phyloP scores from a whole-genome alignment of 148 eudicot species.

The Rhododendron ferrugineum region DNA sequence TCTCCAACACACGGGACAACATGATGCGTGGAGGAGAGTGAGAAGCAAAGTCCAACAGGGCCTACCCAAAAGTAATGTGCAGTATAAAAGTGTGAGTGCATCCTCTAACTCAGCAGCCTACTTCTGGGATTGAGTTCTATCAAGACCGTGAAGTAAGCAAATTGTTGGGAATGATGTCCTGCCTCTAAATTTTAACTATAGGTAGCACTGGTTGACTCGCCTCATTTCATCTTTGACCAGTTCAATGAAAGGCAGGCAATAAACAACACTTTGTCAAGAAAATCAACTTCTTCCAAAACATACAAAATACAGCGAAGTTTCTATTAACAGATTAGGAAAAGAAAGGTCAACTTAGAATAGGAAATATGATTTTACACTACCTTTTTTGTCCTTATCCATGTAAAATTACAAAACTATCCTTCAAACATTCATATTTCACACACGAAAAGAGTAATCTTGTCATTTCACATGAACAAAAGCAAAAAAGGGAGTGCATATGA shows the following conservation, averaged over 20 bases:
- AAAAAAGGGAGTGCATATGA: not conserved
- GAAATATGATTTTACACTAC: not conserved
- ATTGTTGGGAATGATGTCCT: not conserved
- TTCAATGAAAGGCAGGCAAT: not conserved
- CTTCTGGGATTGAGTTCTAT: not conserved
- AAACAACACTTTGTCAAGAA: not conserved
- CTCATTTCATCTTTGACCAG: not conserved
- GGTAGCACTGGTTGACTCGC: not conserved
- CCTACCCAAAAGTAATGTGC: not conserved
- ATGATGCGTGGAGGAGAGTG: not conserved
- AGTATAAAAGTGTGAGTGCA: not conserved
- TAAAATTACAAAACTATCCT: not conserved
- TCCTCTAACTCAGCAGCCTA: not conserved
- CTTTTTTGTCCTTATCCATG: not conserved
- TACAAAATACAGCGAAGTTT: not conserved
- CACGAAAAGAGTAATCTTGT: not conserved
- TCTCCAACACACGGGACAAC: not conserved
- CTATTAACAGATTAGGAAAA: slow-evolving; percentile 2
- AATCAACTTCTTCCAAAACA: not conserved
- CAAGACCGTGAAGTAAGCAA: not conserved
- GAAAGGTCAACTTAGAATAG: not conserved
- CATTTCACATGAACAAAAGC: not conserved
- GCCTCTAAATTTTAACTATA: not conserved
- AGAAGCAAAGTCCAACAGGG: not conserved
- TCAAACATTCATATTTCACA: not conserved